Conservation (phyloP, 148 eudicot species). For the Mesembryanthemum crystallinum region DNA sequence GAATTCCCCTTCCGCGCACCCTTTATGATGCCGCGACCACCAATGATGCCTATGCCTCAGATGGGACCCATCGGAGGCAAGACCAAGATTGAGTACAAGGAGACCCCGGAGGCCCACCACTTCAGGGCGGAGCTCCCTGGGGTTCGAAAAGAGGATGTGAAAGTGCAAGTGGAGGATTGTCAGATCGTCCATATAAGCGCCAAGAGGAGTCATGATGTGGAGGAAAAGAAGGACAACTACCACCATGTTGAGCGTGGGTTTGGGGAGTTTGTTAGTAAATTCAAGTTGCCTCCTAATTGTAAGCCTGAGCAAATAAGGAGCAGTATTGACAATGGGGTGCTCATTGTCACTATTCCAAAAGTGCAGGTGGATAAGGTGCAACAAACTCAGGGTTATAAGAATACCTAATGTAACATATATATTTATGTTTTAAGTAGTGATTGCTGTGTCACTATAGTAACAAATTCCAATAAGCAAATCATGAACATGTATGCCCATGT, state of each 20-base stretch:
- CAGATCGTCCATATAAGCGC: slow-evolving; percentile 35
- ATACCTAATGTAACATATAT: neutral
- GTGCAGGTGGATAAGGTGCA: neutral
- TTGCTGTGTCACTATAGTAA: too few relatives aligned
- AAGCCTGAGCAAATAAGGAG: slow-evolving; percentile 31
- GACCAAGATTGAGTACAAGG: slow-evolving; percentile 38
- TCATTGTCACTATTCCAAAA: slow-evolving; percentile 33
- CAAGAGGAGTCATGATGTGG: slow-evolving; percentile 29
- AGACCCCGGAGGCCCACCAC: slow-evolving; percentile 35
- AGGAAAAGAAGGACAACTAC: slow-evolving; percentile 36
- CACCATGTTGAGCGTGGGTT: slow-evolving; percentile 32
- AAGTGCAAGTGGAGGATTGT: slow-evolving; percentile 32
- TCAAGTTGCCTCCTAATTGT: slow-evolving; percentile 37
- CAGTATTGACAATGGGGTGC: slow-evolving; percentile 28
- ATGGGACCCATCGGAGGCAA: neutral
- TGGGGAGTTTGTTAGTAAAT: slow-evolving; percentile 35
- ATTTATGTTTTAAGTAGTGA: neutral
- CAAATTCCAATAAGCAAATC: neutral
- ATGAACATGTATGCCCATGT: too few relatives aligned
- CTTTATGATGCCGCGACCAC: slow-evolving; percentile 12
- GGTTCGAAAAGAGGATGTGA: slow-evolving; percentile 40
- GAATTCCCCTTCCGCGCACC: slow-evolving; percentile 15
- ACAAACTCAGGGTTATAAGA: neutral
- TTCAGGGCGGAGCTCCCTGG: slow-evolving; percentile 40
- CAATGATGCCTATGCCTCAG: neutral